Percentiles rank a stretch among this genome's conserved stretches.
phyloP scores from a whole-genome alignment of 345 rosid genomes.

The Dipteronia dyeriana region DNA sequence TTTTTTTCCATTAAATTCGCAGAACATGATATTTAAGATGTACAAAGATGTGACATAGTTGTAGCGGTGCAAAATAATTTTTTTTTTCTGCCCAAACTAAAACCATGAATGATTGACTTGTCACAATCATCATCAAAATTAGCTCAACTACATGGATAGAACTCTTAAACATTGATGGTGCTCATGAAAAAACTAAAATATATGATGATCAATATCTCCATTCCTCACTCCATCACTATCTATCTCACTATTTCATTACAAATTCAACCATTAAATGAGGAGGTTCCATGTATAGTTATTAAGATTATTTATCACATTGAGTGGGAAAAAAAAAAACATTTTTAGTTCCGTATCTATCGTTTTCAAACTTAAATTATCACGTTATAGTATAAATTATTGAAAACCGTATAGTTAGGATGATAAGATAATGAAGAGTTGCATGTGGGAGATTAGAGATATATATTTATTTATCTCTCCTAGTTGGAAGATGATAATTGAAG shows the following conservation, averaged over 20 bases:
- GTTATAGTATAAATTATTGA: background rate
- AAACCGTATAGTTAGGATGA: background rate
- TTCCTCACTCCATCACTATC: background rate
- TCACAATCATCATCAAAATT: conserved; percentile 4
- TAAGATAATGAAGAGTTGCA: background rate
- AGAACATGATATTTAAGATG: background rate
- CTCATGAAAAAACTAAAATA: background rate
- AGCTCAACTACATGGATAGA: conserved; percentile 5
- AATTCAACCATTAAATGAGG: background rate
- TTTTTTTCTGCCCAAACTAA: conserved; percentile 7
- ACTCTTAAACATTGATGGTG: background rate
- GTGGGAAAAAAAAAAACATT: no score
- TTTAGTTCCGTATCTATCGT: background rate
- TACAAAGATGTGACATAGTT: no score
- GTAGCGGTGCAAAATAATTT: background rate
- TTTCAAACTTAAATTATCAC: background rate
- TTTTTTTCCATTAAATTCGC: background rate
- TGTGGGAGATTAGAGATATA: no score
- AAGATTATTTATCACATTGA: background rate
- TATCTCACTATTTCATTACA: background rate
- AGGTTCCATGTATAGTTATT: no score
- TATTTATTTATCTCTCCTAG: background rate
- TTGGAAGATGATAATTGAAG: background rate
- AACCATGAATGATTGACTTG: conserved; percentile 5
- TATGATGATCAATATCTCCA: no score